A percentile compares a stretch with the other conserved stretches of the same genome.
These are phyloP conservation scores for Neurospora sp. DNA, from an alignment of 495 filamentous ascomycete species.

Conservation along the genomic window DNA sequence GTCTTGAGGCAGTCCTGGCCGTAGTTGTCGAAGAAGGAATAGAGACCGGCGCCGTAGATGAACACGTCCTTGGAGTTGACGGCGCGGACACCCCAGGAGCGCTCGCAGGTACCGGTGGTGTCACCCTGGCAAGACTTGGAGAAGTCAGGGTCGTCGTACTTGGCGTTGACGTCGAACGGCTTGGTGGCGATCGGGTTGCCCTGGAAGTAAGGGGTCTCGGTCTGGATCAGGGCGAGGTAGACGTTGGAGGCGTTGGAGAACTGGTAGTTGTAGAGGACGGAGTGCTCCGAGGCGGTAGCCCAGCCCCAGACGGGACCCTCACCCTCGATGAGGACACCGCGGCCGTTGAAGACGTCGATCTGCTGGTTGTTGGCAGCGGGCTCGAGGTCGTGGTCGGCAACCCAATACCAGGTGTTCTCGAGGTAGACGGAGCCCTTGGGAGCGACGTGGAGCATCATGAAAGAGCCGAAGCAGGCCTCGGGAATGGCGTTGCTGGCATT, in stretches of 20 bases:
- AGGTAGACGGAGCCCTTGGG: slow-evolving; percentile 61
- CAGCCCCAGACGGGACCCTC: slow-evolving; percentile 58
- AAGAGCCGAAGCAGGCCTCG: slow-evolving; percentile 58
- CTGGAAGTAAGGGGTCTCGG: slow-evolving; percentile 90
- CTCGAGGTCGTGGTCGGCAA: slow-evolving; percentile 88
- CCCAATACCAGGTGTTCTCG: slow-evolving; percentile 95
- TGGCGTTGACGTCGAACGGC: slow-evolving; percentile 52
- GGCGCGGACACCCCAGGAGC: slow-evolving; percentile 79
- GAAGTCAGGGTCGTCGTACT: slow-evolving; percentile 71
- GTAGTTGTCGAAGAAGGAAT: slow-evolving; percentile 86
- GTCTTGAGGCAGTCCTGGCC: slow-evolving; percentile 62
- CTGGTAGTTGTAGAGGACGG: slow-evolving; percentile 81
- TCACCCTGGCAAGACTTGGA: slow-evolving; percentile 47
- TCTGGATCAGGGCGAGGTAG: slow-evolving; percentile 79
- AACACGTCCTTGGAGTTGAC: slow-evolving; percentile 55
- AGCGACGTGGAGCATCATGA: slow-evolving; percentile 76
- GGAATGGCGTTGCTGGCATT: slow-evolving; percentile 41
- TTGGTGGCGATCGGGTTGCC: slow-evolving; percentile 65
- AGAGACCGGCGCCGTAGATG: slow-evolving; percentile 70
- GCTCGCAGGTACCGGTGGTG: slow-evolving; percentile 54
- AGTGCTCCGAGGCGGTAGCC: slow-evolving; percentile 80
- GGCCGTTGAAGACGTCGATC: slow-evolving; percentile 86
- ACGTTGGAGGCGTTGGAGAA: slow-evolving; percentile 69
- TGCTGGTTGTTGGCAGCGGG: slow-evolving; percentile 65
- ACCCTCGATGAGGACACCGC: slow-evolving; percentile 69